Base-by-base conservation (phyloP, 1,284 basidiomycete species). In the Coniophora puteana region DNA sequence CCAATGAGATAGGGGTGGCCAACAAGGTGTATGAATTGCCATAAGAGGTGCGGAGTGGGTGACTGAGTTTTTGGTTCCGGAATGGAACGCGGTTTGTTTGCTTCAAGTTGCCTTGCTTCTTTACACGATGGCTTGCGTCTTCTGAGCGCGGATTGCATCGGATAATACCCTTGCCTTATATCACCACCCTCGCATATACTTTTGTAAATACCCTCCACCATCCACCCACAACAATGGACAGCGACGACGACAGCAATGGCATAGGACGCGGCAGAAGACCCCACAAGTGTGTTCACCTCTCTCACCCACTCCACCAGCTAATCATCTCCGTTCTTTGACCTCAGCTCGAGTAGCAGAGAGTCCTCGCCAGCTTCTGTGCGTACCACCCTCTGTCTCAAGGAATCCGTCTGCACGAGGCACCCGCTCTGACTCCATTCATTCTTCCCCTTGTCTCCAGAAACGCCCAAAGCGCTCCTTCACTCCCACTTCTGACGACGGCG, bases 301-400 rank as follows among this genome's bases (percentile, higher is more conserved):
- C 26, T 21, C 36, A 14, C 27, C 3, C n/a, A 18, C 21, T 41
- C 22, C 33, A 36, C 25, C 43, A 24, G 28, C 51, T 28, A 8
- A 10, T 45, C 36, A 34, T 38, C 13, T 12, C 4, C 7, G 1
- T 13, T 33, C 30, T 44, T 39, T 28, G 44, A 56, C 46, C 41
- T 35, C 41, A 38, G n/a, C 45, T 80, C 76, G 47, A 78, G 75
- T 52, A 79, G 76, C 53, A 64, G 72, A 41, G 78, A 76, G 47
- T 72, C 73, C 22, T 77, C 77, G 25, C 74, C 73, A 31, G 58
- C 50, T 40, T 53, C 60, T 47, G 74, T 71, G 47, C 54, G 68
- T 61, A 38, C 12, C 12, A 1, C 11, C 4, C 21, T 16, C 40
- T 21, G 32, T 36, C 8, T 22, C 20, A 11, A 40, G 47, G 25